phyloP scores from a whole-genome alignment of 305 asterid species.

The Euphrasia arctica region DNA sequence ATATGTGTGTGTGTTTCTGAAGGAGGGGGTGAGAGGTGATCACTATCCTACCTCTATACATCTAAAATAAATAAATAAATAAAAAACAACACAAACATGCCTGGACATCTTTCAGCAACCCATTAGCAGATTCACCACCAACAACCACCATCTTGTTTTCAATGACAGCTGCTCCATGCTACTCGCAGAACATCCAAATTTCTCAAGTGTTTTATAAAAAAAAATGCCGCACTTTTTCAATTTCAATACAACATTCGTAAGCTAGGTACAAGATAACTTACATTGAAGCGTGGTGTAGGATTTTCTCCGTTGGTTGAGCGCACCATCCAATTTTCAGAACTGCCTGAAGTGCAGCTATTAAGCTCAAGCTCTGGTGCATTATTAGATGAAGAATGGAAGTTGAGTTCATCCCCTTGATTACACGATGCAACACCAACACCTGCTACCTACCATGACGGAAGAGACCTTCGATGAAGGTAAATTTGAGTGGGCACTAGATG shows the following conservation, averaged over 20 bases:
- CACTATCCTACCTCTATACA: background rate
- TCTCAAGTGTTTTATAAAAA: background rate
- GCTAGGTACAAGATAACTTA: conserved; percentile 32
- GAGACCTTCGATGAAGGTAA: conserved; percentile 25
- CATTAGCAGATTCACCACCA: conserved; percentile 90
- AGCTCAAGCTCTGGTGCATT: conserved; percentile 75
- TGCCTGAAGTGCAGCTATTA: conserved; percentile 67
- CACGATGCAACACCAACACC: conserved; percentile 45
- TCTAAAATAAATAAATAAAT: too few species aligned
- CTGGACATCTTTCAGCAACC: conserved; percentile 92
- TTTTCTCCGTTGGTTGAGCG: conserved; percentile 84
- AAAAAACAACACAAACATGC: conserved; percentile 30
- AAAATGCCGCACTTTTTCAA: background rate
- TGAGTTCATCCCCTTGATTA: conserved; percentile 57
- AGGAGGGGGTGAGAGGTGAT: background rate
- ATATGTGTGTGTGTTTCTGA: too few species aligned
- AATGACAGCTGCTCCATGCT: conserved; percentile 95
- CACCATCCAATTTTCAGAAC: conserved; percentile 94
- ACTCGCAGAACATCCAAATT: conserved; percentile 31
- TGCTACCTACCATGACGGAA: conserved; percentile 52
- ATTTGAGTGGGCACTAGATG: background rate
- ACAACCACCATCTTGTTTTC: conserved; percentile 97
- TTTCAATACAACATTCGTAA: conserved; percentile 20
- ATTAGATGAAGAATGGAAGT: conserved; percentile 52
- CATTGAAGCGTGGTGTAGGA: conserved; percentile 87